phyloP scores from a whole-genome alignment of 495 filamentous ascomycete genomes.

The Aspergillus affinis region DNA sequence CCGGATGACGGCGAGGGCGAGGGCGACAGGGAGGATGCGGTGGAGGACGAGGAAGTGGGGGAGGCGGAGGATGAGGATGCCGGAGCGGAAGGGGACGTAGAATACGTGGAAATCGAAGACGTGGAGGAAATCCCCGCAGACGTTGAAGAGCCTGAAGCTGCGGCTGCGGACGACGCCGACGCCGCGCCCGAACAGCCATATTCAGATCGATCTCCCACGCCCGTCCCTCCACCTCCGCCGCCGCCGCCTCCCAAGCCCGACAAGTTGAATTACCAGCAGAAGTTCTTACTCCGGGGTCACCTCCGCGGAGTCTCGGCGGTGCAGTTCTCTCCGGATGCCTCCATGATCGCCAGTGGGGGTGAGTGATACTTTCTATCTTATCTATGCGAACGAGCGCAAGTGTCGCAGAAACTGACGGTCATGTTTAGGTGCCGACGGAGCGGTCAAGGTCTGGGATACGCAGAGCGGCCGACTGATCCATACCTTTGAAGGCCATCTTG shows the following conservation, averaged over 20 bases:
- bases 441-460: constrained; percentile 88
- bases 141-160: constrained; percentile 8
- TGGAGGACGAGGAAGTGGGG: constrained; percentile 19
- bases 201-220: constrained; percentile 33
- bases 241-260: constrained; percentile 47
- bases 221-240: constrained; percentile 38
- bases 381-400: neutral
- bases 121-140: constrained; percentile 13
- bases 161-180: constrained; percentile 9
- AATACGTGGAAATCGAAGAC: constrained; percentile 15
- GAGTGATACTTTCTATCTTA: constrained; percentile 23
- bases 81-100: constrained; percentile 7
- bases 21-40: constrained; percentile 15
- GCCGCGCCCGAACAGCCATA: constrained; percentile 11
- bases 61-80: constrained; percentile 5
- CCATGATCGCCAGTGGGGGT: constrained; percentile 87
- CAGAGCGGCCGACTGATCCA: constrained; percentile 73
- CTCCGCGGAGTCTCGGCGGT: constrained; percentile 77
- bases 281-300: constrained; percentile 72
- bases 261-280: constrained; percentile 56
- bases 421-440: constrained; percentile 72
- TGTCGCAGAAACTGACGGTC: neutral
- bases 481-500: constrained; percentile 89
- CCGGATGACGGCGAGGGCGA: constrained; percentile 14
- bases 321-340: constrained; percentile 84